Base-by-base conservation (phyloP, 495 filamentous ascomycete species). In the Penicillium cosmopolitanum region DNA sequence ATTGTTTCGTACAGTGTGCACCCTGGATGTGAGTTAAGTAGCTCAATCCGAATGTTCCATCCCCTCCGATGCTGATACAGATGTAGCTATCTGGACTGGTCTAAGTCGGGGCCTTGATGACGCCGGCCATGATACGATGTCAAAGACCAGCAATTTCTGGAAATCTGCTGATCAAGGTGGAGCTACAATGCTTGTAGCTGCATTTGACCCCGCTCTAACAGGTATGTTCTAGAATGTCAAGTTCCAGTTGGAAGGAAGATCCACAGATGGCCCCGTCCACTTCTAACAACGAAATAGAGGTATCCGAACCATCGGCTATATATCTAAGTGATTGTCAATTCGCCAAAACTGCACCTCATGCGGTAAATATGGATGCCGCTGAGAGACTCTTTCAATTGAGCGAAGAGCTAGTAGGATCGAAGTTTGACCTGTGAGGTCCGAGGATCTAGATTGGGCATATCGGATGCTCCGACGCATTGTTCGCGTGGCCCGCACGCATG, bases 101-200 rank as follows among this genome's bases (percentile, higher is more conserved):
- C 51, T 69, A 12, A 63, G 60, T 35, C 64, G 66, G 13, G 56
- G 44, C 35, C 61, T 67, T 10, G 64, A 66, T 34, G 66, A 66
- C 46, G 15, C 33, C 18, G 64, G 43, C 9, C 50, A 50, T n/a
- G 57, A 58, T 36, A 61, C 44, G 3, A 56, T 69, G 36, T 53
- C 57, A 16, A 66, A 66, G 33, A 66, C 66, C 9, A 63, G 64
- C 11, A 56, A 55, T 12, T 48, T 64, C 28, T 69, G 64, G 64
- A 86, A 86, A 68, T 77, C 69, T 2, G 57, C 64, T 1, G 78
- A 84, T 50, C 73, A 85, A 70, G 85, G 83, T 0, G 77, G 74
- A 19, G 78, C 82, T 15, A 85, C 82, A 0, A 82, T 78, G 21
- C 56, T 87, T 1, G 78, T 86, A 1, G 85, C 83, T 4, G 84